Conservation (phyloP, 352 stramenopile genomes). For the Phytophthora sansomeana region DNA sequence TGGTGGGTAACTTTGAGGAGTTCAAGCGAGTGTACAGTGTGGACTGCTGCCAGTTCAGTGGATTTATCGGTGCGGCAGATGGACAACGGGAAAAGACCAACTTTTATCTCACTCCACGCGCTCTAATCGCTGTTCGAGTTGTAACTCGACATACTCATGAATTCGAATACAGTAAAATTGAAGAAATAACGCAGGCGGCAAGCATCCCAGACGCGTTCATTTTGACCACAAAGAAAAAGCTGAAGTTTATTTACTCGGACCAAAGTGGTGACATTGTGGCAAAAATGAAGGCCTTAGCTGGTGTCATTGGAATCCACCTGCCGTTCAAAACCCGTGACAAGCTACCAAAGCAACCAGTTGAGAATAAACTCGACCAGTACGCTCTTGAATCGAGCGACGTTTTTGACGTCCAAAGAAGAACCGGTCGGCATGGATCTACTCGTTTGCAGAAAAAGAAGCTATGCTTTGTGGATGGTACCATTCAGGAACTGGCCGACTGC, state of each 20-base stretch:
- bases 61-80: constrained; percentile 72
- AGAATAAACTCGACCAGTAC: constrained; percentile 45
- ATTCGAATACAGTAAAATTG: constrained; percentile 75
- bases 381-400: constrained; percentile 52
- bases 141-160: constrained; percentile 78
- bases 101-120: constrained; percentile 73
- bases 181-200: constrained; percentile 53
- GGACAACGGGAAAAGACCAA: constrained; percentile 81
- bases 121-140: constrained; percentile 68
- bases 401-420: constrained; percentile 66
- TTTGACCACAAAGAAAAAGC: constrained; percentile 63
- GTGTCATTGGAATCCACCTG: constrained; percentile 72
- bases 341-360: constrained; percentile 60
- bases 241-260: constrained; percentile 81
- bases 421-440: constrained; percentile 64
- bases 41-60: constrained; percentile 78
- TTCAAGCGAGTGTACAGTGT: constrained; percentile 78
- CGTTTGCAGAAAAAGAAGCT: constrained; percentile 73
- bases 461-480: constrained; percentile 57
- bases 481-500: constrained; percentile 56
- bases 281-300: constrained; percentile 68
- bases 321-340: constrained; percentile 40
- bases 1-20: constrained; percentile 78
- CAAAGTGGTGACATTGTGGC: constrained; percentile 64
- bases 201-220: constrained; percentile 69